These are phyloP conservation scores for Epichloe typhina DNA, from an alignment of 2,329 filamentous ascomycete genomes.

Conservation along the genomic window DNA sequence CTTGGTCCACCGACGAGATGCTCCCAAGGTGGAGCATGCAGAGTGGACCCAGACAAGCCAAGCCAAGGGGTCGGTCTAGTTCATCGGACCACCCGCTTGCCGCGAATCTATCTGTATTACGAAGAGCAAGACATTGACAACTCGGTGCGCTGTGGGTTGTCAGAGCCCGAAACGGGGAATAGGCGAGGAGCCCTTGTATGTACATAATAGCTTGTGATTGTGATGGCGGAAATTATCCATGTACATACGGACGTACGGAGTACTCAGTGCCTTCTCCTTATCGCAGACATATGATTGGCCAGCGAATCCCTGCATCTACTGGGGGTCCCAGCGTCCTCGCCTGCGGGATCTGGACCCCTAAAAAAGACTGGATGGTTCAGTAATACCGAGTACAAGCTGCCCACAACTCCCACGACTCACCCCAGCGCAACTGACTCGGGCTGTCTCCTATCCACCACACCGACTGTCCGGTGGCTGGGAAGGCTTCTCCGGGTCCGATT, in stretches of 20 bases:
- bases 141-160: no score
- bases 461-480: neutral
- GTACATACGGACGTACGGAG: neutral
- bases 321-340: neutral
- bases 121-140: no score
- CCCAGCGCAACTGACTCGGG: no score
- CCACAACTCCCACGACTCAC: no score
- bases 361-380: neutral
- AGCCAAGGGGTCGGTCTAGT: neutral
- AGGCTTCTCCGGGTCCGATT: neutral
- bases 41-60: neutral
- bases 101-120: no score
- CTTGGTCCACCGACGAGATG: no score
- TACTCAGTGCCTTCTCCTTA: neutral
- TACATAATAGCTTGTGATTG: no score
- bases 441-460: no score
- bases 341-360: slow-evolving; percentile 1
- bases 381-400: no score
- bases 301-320: neutral
- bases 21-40: neutral
- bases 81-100: neutral
- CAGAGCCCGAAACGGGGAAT: no score
- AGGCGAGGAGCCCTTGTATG: no score
- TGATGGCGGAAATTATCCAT: no score
- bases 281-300: neutral